Conservation (phyloP, 768 basidiomycete species). For the Xerocomus potaroensis region DNA sequence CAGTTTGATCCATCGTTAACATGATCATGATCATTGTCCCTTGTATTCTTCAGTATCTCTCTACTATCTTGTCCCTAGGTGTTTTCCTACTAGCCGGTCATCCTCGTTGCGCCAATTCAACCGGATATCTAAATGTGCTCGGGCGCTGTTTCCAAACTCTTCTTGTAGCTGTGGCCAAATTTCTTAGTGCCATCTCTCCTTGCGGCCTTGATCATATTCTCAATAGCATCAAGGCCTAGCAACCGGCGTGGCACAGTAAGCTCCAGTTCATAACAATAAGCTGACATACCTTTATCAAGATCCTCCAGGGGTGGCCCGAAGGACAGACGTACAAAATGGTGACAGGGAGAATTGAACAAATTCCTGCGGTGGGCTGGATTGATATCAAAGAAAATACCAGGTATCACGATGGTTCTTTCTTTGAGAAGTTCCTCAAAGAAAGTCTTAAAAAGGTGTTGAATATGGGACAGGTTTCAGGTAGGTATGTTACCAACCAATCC, state of each 20-base stretch:
- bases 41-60: background rate
- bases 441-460: conserved; percentile 40
- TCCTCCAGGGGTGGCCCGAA: conserved; percentile 81
- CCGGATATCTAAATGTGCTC: conserved; percentile 20
- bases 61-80: background rate
- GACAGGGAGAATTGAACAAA: conserved; percentile 85
- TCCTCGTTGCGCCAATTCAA: background rate
- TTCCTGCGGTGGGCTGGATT: conserved; percentile 78
- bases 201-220: conserved; percentile 66
- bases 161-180: conserved; percentile 72
- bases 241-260: conserved; percentile 1
- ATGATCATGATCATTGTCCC: conserved; percentile 17
- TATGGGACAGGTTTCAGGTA: background rate
- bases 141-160: conserved; percentile 41
- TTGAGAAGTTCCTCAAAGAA: conserved; percentile 95
- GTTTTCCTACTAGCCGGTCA: background rate
- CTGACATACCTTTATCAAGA: conserved; percentile 62
- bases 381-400: conserved; percentile 88
- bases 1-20: conserved; percentile 68
- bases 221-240: conserved; percentile 81
- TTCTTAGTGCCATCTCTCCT: conserved; percentile 53
- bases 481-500: conserved; percentile 56
- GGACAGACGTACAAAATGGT: conserved; percentile 83
- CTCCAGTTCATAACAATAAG: background rate
- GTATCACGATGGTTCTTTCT: conserved; percentile 86